Evolutionary conservation across 345 rosid genomes (phyloP).

Genomic region (Aquilaria yunnanensis): DNA sequence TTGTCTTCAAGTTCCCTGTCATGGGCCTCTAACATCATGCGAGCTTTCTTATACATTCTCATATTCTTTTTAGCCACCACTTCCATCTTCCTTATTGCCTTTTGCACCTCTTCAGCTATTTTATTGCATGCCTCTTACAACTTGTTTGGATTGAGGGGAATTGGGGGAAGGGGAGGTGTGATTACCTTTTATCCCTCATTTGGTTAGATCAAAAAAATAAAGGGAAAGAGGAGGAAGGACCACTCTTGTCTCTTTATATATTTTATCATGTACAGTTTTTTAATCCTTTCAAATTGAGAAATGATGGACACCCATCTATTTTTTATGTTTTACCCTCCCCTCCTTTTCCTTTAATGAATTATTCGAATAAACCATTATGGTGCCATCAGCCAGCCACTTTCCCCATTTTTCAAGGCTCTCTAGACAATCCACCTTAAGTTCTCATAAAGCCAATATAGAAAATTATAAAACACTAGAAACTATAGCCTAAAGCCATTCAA

Average conservation of each 20-base stretch:
- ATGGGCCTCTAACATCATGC: slow-evolving; percentile 62
- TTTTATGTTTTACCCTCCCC: too few species aligned
- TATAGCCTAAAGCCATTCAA: not conserved
- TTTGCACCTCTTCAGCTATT: slow-evolving; percentile 90
- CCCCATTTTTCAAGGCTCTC: slow-evolving; percentile 72
- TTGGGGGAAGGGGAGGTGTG: too few species aligned
- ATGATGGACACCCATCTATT: too few species aligned
- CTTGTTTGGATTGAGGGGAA: too few species aligned
- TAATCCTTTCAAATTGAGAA: too few species aligned
- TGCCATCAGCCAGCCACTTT: slow-evolving; percentile 72
- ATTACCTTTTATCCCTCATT: too few species aligned
- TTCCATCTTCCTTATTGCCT: slow-evolving; percentile 94
- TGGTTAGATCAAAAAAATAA: too few species aligned
- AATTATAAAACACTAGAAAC: not conserved
- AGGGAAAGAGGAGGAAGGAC: too few species aligned
- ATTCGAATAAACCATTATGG: slow-evolving; percentile 30
- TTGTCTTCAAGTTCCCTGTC: slow-evolving; percentile 91
- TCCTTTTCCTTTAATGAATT: too few species aligned
- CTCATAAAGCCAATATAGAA: slow-evolving; percentile 25
- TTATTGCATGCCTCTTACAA: slow-evolving; percentile 75
- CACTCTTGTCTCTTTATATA: too few species aligned
- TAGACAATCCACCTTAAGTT: slow-evolving; percentile 82
- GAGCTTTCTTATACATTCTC: slow-evolving; percentile 91
- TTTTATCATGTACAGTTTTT: too few species aligned
- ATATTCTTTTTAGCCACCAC: slow-evolving; percentile 94